phyloP scores from a whole-genome alignment of 305 asterid species.

The Fraxinus greggii region DNA sequence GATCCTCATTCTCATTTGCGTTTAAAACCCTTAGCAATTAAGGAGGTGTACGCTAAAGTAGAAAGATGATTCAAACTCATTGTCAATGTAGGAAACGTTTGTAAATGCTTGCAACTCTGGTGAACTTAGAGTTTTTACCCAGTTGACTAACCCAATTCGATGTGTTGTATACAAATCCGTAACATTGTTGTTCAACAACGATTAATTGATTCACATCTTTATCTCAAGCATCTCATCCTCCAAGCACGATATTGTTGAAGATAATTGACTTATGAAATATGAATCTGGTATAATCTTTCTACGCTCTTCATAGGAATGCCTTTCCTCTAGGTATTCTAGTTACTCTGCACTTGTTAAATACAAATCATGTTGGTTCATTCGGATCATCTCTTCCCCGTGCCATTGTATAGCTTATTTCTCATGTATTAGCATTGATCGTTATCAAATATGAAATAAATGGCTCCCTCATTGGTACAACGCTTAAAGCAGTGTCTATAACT shows the following conservation, averaged over 20 bases:
- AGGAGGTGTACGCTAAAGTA: not conserved
- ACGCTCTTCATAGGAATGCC: slow-evolving; percentile 40
- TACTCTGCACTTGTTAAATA: slow-evolving; percentile 41
- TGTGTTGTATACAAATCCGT: slow-evolving; percentile 38
- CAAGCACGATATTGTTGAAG: slow-evolving; percentile 31
- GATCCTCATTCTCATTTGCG: not conserved
- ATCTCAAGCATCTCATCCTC: not conserved
- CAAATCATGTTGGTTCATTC: slow-evolving; percentile 30
- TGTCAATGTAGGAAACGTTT: slow-evolving; percentile 32
- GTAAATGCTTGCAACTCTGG: not conserved
- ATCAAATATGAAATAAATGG: slow-evolving; percentile 73
- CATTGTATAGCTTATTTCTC: slow-evolving; percentile 37
- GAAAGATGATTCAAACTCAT: not conserved
- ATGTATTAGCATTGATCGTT: slow-evolving; percentile 42
- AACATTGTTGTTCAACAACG: slow-evolving; percentile 33
- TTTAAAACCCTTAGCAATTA: not conserved
- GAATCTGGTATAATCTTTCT: slow-evolving; percentile 33
- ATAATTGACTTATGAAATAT: slow-evolving; percentile 29
- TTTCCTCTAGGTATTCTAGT: slow-evolving; percentile 29
- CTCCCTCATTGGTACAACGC: slow-evolving; percentile 56
- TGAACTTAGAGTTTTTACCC: slow-evolving; percentile 33
- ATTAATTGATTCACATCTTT: slow-evolving; percentile 14
- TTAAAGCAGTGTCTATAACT: slow-evolving; percentile 62
- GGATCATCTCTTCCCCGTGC: slow-evolving; percentile 38
- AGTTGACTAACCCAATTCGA: slow-evolving; percentile 26